Evolutionary conservation across 306 rosid species (phyloP).

Genomic region (Canavalia gladiata): DNA sequence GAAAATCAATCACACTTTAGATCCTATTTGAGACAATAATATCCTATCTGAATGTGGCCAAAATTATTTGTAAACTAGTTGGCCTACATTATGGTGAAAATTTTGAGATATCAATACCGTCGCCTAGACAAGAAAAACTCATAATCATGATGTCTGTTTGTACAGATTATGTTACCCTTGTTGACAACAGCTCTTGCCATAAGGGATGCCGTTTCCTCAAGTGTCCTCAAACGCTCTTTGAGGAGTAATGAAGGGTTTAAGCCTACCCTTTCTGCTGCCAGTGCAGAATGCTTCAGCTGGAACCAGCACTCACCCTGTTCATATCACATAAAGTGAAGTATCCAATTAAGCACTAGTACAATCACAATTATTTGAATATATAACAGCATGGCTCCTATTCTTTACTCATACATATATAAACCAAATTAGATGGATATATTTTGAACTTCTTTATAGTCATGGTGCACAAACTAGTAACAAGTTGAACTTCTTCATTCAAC

Average conservation of each 20-base stretch:
- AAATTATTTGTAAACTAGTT: constrained; percentile 46
- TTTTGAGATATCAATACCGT: constrained; percentile 48
- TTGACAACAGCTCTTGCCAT: constrained; percentile 81
- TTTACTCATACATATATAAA: not conserved
- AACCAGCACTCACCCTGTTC: constrained; percentile 91
- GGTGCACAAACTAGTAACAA: not conserved
- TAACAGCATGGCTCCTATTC: not conserved
- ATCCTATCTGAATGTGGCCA: constrained; percentile 50
- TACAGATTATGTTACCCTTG: constrained; percentile 60
- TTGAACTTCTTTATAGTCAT: not conserved
- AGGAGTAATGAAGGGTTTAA: constrained; percentile 56
- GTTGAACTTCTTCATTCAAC: not conserved
- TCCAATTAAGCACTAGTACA: constrained; percentile 13
- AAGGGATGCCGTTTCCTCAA: constrained; percentile 76
- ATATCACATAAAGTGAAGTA: constrained; percentile 24
- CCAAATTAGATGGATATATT: not conserved
- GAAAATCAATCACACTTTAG: not conserved
- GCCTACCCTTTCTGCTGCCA: constrained; percentile 42
- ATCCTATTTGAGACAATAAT: constrained; percentile 43
- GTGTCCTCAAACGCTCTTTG: constrained; percentile 69
- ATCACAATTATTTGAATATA: constrained; percentile 23
- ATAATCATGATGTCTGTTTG: constrained; percentile 76
- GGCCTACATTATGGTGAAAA: constrained; percentile 41
- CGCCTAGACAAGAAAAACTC: constrained; percentile 83
- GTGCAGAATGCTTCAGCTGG: constrained; percentile 54